Evolutionary conservation across 345 rosid genomes (phyloP).

Genomic region (Salix udensis): DNA sequence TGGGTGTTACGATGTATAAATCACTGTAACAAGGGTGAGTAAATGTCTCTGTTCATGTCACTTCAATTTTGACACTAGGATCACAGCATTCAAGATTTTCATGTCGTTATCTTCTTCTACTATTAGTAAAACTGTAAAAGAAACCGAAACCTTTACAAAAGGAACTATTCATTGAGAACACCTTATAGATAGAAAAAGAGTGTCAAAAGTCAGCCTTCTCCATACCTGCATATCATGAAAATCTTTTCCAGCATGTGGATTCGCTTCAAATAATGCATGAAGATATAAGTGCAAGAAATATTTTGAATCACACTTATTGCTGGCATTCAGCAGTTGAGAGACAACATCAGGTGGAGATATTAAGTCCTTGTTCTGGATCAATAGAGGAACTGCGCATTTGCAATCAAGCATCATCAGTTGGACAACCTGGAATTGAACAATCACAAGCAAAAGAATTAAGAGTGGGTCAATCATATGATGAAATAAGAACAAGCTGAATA

Average conservation of each 20-base stretch:
- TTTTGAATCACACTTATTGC: slow-evolving; percentile 73
- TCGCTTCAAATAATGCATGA: slow-evolving; percentile 75
- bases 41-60: background rate
- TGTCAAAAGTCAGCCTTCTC: slow-evolving; percentile 1
- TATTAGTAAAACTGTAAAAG: background rate
- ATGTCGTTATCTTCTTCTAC: background rate
- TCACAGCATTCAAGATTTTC: background rate
- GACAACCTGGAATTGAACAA: slow-evolving; percentile 57
- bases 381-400: slow-evolving; percentile 72
- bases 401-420: slow-evolving; percentile 86
- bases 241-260: slow-evolving; percentile 79
- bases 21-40: background rate
- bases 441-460: slow-evolving; percentile 9
- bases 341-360: slow-evolving; percentile 87
- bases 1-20: background rate
- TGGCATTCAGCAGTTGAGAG: slow-evolving; percentile 52
- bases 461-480: background rate
- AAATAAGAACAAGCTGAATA: background rate
- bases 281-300: slow-evolving; percentile 78
- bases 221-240: slow-evolving; percentile 97
- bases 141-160: background rate
- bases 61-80: background rate
- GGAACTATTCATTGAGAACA: background rate
- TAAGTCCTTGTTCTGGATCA: slow-evolving; percentile 77
- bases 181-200: background rate